A percentile compares a stretch with the other conserved stretches of the same genome.
phyloP scores from a whole-genome alignment of 106 monocot genomes.

The Vanilla planifolia region DNA sequence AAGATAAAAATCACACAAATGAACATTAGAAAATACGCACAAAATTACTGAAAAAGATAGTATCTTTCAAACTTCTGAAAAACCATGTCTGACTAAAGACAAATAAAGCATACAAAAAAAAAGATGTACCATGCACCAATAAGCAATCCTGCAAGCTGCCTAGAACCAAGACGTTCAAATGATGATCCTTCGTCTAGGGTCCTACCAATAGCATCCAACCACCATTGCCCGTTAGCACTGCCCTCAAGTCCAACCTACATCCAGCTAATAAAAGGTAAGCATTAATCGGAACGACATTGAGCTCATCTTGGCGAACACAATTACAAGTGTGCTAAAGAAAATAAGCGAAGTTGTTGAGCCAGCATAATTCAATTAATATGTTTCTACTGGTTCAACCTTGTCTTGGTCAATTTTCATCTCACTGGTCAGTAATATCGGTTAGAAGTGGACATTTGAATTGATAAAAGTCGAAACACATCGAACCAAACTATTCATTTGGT shows the following conservation, averaged over 20 bases:
- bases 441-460: too few species aligned
- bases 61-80: not conserved
- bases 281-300: not conserved
- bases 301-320: not conserved
- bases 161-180: slow-evolving; percentile 75
- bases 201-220: slow-evolving; percentile 61
- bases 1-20: slow-evolving; percentile 2
- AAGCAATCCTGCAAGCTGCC: slow-evolving; percentile 65
- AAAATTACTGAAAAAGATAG: not conserved
- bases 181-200: slow-evolving; percentile 54
- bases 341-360: too few species aligned
- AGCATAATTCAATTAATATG: too few species aligned
- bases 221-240: slow-evolving; percentile 73
- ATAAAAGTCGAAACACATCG: too few species aligned
- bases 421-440: too few species aligned
- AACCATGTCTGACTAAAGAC: not conserved
- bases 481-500: too few species aligned
- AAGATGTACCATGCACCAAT: slow-evolving; percentile 58
- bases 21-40: not conserved
- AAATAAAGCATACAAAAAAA: slow-evolving; percentile 1
- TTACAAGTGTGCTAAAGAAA: not conserved
- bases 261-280: slow-evolving; percentile 10
- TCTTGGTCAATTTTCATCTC: too few species aligned
- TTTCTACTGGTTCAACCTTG: too few species aligned
- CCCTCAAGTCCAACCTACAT: slow-evolving; percentile 72